Evolutionary conservation across 345 rosid genomes (phyloP).

Genomic region (Eucalyptus pauciflora): DNA sequence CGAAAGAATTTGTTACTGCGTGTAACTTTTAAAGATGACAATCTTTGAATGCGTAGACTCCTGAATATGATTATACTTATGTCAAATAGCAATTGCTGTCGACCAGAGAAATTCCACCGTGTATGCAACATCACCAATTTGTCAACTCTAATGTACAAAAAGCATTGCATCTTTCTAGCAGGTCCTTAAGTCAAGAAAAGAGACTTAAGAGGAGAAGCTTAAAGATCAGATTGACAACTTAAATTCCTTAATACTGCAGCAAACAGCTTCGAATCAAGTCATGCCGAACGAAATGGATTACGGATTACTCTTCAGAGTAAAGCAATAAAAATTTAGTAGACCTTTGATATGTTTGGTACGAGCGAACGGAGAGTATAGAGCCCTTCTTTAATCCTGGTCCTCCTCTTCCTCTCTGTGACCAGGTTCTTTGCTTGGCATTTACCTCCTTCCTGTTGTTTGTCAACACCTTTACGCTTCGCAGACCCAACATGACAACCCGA

Average conservation of each 20-base stretch:
- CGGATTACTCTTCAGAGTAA: not conserved
- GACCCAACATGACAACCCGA: not conserved
- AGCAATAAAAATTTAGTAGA: slow-evolving; percentile 1
- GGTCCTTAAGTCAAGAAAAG: not conserved
- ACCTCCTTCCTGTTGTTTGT: slow-evolving; percentile 12
- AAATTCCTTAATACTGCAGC: not conserved
- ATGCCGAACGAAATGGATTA: not conserved
- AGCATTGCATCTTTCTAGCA: not conserved
- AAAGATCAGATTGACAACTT: not conserved
- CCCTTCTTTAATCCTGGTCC: slow-evolving; percentile 44
- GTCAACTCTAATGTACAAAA: not conserved
- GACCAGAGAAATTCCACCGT: not conserved
- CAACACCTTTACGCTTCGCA: not conserved
- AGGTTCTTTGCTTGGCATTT: slow-evolving; percentile 59
- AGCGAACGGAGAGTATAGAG: slow-evolving; percentile 44
- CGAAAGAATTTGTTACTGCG: not conserved
- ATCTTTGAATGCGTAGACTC: not conserved
- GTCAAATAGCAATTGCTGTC: not conserved
- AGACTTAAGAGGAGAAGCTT: not conserved
- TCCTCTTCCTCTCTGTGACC: slow-evolving; percentile 67
- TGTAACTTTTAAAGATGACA: not conserved
- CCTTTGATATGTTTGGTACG: slow-evolving; percentile 87
- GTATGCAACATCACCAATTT: not conserved
- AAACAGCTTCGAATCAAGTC: not conserved
- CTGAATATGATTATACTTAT: not conserved